Conservation (phyloP, 2,329 filamentous ascomycete species). For the Elsinoe necatrix region DNA sequence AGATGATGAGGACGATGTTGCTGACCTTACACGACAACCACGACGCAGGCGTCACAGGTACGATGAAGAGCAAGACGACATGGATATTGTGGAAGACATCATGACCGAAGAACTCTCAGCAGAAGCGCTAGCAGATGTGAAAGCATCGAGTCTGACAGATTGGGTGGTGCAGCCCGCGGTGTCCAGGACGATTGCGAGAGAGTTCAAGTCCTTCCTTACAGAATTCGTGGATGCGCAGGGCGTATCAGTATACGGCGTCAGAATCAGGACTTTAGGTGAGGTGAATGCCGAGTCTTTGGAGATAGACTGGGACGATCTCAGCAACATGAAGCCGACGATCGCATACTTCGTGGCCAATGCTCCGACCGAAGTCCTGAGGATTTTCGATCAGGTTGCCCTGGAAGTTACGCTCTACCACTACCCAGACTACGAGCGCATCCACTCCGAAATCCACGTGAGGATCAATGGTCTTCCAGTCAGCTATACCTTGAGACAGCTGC, state of each 20-base stretch:
- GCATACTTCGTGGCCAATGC: slow-evolving; percentile 96
- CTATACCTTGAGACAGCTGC: slow-evolving; percentile 89
- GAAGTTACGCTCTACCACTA: slow-evolving; percentile 94
- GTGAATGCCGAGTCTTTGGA: slow-evolving; percentile 94
- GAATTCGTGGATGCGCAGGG: slow-evolving; percentile 88
- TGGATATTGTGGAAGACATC: slow-evolving; percentile 81
- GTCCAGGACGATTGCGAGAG: slow-evolving; percentile 83
- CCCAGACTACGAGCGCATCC: slow-evolving; percentile 94
- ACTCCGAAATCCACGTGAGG: slow-evolving; percentile 94
- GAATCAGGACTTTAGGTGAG: slow-evolving; percentile 91
- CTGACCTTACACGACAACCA: slow-evolving; percentile 78
- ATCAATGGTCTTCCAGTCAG: slow-evolving; percentile 91
- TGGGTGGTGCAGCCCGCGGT: slow-evolving; percentile 90
- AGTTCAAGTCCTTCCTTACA: slow-evolving; percentile 96
- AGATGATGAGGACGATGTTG: slow-evolving; percentile 73
- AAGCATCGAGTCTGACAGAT: slow-evolving; percentile 84
- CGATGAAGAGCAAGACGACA: slow-evolving; percentile 86
- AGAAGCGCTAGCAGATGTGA: slow-evolving; percentile 85
- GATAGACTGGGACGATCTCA: slow-evolving; percentile 88
- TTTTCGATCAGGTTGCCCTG: slow-evolving; percentile 95
- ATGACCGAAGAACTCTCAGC: slow-evolving; percentile 93
- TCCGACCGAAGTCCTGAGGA: slow-evolving; percentile 85
- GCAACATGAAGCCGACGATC: slow-evolving; percentile 81
- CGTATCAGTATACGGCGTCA: slow-evolving; percentile 86
- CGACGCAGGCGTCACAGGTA: slow-evolving; percentile 81